Conservation (phyloP, 495 filamentous ascomycete genomes). For the Glarea lozoyensis region DNA sequence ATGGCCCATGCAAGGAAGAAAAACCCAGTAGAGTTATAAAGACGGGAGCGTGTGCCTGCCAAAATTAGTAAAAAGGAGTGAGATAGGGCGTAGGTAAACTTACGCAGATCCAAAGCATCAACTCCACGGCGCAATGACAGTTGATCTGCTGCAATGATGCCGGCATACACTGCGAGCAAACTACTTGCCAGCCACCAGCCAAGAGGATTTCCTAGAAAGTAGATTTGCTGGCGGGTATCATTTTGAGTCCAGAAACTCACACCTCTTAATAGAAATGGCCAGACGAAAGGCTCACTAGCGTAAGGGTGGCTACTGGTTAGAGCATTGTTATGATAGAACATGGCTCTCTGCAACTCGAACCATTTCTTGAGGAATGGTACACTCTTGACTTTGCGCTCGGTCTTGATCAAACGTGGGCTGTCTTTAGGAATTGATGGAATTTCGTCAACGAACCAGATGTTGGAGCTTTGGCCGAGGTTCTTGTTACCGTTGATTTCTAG, state of each 20-base stretch:
- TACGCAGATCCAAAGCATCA: constrained; percentile 88
- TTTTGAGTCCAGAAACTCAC: constrained; percentile 99
- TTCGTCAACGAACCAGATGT: constrained; percentile 89
- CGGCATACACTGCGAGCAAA: constrained; percentile 85
- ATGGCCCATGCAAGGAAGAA: constrained; percentile 97
- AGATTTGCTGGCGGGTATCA: constrained; percentile 93
- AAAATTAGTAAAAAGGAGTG: constrained; percentile 2
- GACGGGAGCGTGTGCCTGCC: constrained; percentile 74
- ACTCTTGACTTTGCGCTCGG: constrained; percentile 67
- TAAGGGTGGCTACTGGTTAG: constrained; percentile 96
- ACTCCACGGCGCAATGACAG: constrained; percentile 84
- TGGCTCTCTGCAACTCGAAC: constrained; percentile 91
- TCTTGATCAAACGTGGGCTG: constrained; percentile 61
- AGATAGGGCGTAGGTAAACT: constrained; percentile 32
- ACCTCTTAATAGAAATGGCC: constrained; percentile 93
- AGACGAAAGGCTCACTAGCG: constrained; percentile 87
- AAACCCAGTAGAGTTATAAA: constrained; percentile 98
- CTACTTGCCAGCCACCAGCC: constrained; percentile 96
- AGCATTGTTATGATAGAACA: constrained; percentile 99
- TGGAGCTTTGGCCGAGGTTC: constrained; percentile 80
- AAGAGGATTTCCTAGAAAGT: constrained; percentile 94
- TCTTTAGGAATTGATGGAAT: constrained; percentile 65
- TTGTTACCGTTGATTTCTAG: constrained; percentile 99
- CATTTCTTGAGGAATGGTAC: constrained; percentile 90
- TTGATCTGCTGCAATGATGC: constrained; percentile 88